Percentiles rank a stretch among this genome's conserved stretches.
Conservation (phyloP, 2,329 filamentous ascomycete genomes). For the Epichloe baconii region DNA sequence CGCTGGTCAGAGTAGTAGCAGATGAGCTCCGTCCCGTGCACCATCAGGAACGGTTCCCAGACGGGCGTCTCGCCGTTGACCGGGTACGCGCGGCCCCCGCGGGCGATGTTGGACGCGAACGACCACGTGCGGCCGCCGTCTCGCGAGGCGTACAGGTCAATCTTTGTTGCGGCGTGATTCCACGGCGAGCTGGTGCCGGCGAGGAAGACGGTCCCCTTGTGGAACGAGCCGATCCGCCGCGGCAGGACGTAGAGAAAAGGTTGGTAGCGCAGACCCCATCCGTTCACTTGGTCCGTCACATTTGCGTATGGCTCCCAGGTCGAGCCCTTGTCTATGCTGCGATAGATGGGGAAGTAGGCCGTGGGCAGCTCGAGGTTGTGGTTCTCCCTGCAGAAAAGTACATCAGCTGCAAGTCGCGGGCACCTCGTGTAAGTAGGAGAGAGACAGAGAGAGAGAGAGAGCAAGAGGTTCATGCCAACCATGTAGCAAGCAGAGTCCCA, state of each 20-base stretch:
- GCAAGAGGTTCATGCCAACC: background rate
- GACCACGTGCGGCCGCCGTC: background rate
- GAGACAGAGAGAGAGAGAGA: too few species aligned
- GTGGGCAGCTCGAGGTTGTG: background rate
- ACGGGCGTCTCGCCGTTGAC: background rate
- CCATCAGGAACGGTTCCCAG: background rate
- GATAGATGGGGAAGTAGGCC: background rate
- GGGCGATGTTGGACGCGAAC: background rate
- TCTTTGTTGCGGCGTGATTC: background rate
- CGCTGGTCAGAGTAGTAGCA: background rate
- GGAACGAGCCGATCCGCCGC: background rate
- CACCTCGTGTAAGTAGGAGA: too few species aligned
- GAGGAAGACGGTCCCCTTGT: background rate
- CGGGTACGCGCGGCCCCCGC: background rate
- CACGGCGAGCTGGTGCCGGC: background rate
- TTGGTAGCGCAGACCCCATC: slow-evolving; percentile 1
- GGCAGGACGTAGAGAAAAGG: background rate
- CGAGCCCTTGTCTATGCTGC: background rate
- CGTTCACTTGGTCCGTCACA: background rate
- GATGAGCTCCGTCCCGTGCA: background rate
- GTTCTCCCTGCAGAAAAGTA: background rate
- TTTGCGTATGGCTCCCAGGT: background rate
- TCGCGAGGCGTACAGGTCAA: background rate
- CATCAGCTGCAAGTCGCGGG: background rate
- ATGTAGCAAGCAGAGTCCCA: background rate